Evolutionary conservation across 2,329 filamentous ascomycete species (phyloP), one percentile per base, ranked within the genome.

Genomic region (Lojkania enalia): DNA sequence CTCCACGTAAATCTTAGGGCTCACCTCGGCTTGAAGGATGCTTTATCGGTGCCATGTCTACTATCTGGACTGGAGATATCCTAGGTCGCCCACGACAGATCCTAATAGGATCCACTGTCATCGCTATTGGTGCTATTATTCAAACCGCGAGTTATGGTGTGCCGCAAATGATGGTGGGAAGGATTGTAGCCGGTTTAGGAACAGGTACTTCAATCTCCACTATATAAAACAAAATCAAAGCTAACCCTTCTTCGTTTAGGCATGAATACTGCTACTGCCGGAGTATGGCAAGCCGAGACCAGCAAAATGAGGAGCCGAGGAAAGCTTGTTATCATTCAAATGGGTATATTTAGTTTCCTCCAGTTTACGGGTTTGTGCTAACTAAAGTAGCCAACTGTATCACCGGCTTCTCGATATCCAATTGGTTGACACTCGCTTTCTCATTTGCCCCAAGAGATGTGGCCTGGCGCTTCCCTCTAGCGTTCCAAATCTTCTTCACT

Each of bases 41-140:
- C 45, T 74, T 77, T 42, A 57, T 71, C 21, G 71, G 71, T 1
- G 73, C 73, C 0, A 66, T 75, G 48, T 55, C 67, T 11, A 64
- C 64, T 3, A 58, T 69, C 13, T 74, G 71, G 63, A 69, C 79
- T 11, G 83, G 83, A 19, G 83, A 86, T 48, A 71, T 74, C 1
- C 74, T 84, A 25, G 82, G 81, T 5, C 73, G 82, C n/a, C 73
- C 75, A 54, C 70, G 78, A 29, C 76, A 76, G 11, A 82, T 83
- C 38, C 76, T 85, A 46, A 72, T 83, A 5, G 83, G 83, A 12
- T 78, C 67, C 7, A 62, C 64, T 2, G 55, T 71, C n/a, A 71
- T 72, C 37, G 65, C 57, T 0, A 56, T 69, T 35, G 68, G 70
- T 13, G 67, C 69, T 5, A 58, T 70, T 14, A 60, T 71, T 2